phyloP scores from a whole-genome alignment of 1,139 yeast species.

The Kazachstania sp. region DNA sequence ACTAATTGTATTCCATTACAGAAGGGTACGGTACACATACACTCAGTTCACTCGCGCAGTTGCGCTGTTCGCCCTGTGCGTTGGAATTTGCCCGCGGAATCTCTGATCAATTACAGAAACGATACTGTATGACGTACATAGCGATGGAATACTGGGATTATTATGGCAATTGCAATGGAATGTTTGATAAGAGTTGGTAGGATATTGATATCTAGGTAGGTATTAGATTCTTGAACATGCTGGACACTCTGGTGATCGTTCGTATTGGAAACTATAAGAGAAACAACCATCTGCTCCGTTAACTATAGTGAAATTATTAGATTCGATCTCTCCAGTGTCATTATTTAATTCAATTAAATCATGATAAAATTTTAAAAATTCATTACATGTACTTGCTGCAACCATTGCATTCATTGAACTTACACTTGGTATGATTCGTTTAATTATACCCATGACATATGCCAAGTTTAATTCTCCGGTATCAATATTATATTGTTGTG shows the following conservation, averaged over 20 bases:
- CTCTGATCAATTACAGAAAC: too few relatives aligned
- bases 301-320: constrained; percentile 70
- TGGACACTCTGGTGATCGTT: constrained; percentile 54
- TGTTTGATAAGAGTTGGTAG: too few relatives aligned
- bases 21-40: too few relatives aligned
- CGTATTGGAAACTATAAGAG: constrained; percentile 61
- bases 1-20: too few relatives aligned
- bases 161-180: too few relatives aligned
- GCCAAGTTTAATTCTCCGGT: constrained; percentile 54
- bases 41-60: too few relatives aligned
- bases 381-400: constrained; percentile 87
- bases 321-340: constrained; percentile 1
- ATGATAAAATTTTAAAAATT: constrained; percentile 57
- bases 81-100: too few relatives aligned
- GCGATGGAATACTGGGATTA: too few relatives aligned
- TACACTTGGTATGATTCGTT: constrained; percentile 87
- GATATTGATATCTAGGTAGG: background rate
- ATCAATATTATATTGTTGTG: constrained; percentile 52
- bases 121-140: too few relatives aligned
- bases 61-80: too few relatives aligned
- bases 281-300: constrained; percentile 72
- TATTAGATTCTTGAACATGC: constrained; percentile 40
- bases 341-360: constrained; percentile 43
- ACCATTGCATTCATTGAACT: constrained; percentile 91
- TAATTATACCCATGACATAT: constrained; percentile 79